Conservation (phyloP, 805 yeast species). For the Ogataea parapolymorpha region DNA sequence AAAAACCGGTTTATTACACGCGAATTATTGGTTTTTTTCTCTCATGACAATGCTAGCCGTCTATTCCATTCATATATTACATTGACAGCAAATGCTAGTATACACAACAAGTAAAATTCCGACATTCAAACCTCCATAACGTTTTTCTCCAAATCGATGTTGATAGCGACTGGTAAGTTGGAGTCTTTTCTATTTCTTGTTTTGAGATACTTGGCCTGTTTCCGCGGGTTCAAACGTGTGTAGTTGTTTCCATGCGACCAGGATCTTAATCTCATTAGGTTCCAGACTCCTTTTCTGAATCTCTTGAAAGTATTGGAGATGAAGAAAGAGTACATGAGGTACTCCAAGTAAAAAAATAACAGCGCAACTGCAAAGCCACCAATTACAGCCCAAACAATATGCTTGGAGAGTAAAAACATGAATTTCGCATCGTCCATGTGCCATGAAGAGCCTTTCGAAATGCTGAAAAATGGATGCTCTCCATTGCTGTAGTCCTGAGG, state of each 20-base stretch:
- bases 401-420: slow-evolving; percentile 69
- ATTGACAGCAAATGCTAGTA: slow-evolving; percentile 8
- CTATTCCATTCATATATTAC: slow-evolving; percentile 4
- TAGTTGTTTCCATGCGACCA: slow-evolving; percentile 24
- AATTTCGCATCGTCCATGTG: slow-evolving; percentile 83
- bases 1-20: background rate
- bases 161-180: slow-evolving; percentile 43
- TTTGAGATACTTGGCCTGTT: slow-evolving; percentile 24
- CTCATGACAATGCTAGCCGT: slow-evolving; percentile 1
- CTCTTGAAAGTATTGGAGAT: slow-evolving; percentile 23
- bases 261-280: slow-evolving; percentile 20
- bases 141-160: slow-evolving; percentile 34
- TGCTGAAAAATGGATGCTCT: slow-evolving; percentile 62
- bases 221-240: slow-evolving; percentile 19
- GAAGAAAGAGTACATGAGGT: slow-evolving; percentile 38
- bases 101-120: slow-evolving; percentile 1
- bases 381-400: slow-evolving; percentile 66
- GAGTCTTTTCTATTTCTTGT: slow-evolving; percentile 49
- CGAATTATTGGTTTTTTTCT: background rate
- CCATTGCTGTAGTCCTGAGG: slow-evolving; percentile 69
- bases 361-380: slow-evolving; percentile 64
- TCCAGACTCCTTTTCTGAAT: slow-evolving; percentile 22
- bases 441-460: slow-evolving; percentile 88
- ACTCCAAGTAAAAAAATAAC: slow-evolving; percentile 44
- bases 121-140: slow-evolving; percentile 19